Evolutionary conservation across 306 rosid genomes (phyloP), one percentile per base, ranked within the genome.

Genomic region (Cercis canadensis): DNA sequence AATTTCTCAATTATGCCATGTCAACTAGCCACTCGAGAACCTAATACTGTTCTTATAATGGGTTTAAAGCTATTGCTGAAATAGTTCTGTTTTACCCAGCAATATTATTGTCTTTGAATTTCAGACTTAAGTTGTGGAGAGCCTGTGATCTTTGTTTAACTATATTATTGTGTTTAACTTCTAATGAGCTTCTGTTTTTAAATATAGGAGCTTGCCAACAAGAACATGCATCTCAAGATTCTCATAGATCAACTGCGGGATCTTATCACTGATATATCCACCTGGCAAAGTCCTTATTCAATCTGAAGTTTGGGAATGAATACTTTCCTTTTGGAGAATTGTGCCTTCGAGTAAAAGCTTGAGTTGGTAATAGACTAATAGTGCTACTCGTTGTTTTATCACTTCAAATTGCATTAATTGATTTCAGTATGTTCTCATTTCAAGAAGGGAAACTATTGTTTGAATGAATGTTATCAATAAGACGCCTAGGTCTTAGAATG

Each of bases 201-300:
- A 40, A 34, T 79, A 14, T 78, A 94, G 99, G 96, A 91, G 85
- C 91, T 95, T 78, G 84, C 80, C 24, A 73, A 73, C 76, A 91
- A 91, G 87, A 91, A 95, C 79, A 44, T 78, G 61, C 82, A 86
- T 67, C 61, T 95, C 77, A 95, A 89, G 86, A 57, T 56, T 79
- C 96, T 91, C 62, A 87, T 95, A 59, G 96, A 89, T 89, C 97
- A 91, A 76, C 63, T 89, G 57, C 82, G 96, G 59, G 87, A 87
- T 69, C 95, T 94, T 61, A 71, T 94, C 49, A 61, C 87, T 15
- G 99, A 91, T 83, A 85, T 94, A 80, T 89, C 96, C 63, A 89
- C 92, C 49, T 94, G 99, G 99, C 97, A 91, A 78, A 94, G 99
- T 77, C 97, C 97, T 55, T 84, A 83, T 64, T 81, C 91, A 3